Evolutionary conservation across 257 asterid genomes (phyloP), one percentile per base, ranked within the genome.

Genomic region (Cruciata laevipes): DNA sequence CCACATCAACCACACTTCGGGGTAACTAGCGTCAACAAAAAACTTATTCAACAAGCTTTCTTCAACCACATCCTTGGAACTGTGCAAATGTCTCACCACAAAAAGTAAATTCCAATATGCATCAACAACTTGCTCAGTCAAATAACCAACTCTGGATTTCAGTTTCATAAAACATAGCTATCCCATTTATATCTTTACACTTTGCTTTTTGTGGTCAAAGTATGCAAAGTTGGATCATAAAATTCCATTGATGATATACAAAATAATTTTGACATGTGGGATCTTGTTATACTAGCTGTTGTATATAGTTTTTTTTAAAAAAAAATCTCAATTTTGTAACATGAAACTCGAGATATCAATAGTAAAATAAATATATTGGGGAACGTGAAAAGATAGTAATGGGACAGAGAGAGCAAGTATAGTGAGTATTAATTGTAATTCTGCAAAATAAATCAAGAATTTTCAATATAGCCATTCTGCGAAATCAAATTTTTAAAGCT

Each of bases 61-160:
- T 70, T 75, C 69, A 66, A 40, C 71, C 68, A 69, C 59, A 31
- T 58, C 75, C 67, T 52, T 65, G 37, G 13, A 25, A 60, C 13
- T 25, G 44, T 51, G 37, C 64, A 61, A 37, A 16, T 52, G 67
- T 35, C 61, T 24, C 73, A 7, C 68, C 60, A 37, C 31, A 37
- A 24, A 66, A 66, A 1, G 49, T 49, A 47, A 67, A 61, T 35
- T 17, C 69, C 33, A 6, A 30, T 18, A 14, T 25, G 51, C 53
- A 67, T n/a, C 68, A 40, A 51, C 31, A 51, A 73, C 62, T 66
- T 40, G 37, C 67, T 71, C 27, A 20, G 33, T 23, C 51, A 73
- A 73, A 67, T 9, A 49, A 37, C 59, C 27, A 37, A 32, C 56
- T 42, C 49, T n/a, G 8, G 11, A 9, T 44, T 23, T 64, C 57